Percentiles rank a stretch among this genome's conserved stretches.
Conservation (phyloP, 202 grass and related monocot species). For the Dendrocalamus latiflorus region DNA sequence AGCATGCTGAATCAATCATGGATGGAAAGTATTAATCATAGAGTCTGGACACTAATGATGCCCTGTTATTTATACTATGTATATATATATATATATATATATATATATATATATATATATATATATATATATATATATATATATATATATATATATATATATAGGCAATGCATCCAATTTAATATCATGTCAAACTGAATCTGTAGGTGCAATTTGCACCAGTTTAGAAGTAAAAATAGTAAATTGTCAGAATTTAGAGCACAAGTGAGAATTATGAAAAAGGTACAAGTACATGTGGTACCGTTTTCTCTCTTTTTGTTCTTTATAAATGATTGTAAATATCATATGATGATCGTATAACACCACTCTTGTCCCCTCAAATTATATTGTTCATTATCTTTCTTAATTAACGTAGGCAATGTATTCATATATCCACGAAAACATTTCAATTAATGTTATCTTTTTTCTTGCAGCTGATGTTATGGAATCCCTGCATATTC, state of each 20-base stretch:
- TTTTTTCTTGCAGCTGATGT: constrained; percentile 16
- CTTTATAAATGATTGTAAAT: not conserved
- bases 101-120: too few species aligned
- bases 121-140: too few species aligned
- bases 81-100: too few species aligned
- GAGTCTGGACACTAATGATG: too few species aligned
- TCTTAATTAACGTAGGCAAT: not conserved
- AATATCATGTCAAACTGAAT: not conserved
- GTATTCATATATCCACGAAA: not conserved
- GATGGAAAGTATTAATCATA: too few species aligned
- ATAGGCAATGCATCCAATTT: not conserved
- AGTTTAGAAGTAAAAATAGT: not conserved
- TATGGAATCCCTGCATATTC: constrained; percentile 44
- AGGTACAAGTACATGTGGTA: not conserved
- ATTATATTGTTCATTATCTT: not conserved
- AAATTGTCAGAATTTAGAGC: not conserved
- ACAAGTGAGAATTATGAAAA: not conserved
- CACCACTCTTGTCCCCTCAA: not conserved
- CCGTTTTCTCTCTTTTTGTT: not conserved
- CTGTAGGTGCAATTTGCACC: not conserved
- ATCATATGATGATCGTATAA: not conserved
- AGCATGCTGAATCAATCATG: too few species aligned
- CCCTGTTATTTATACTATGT: too few species aligned
- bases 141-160: too few species aligned
- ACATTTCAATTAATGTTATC: not conserved